These are phyloP conservation scores for Gamarada debralockiae DNA, from an alignment of 495 filamentous ascomycete species.

Conservation along the genomic window DNA sequence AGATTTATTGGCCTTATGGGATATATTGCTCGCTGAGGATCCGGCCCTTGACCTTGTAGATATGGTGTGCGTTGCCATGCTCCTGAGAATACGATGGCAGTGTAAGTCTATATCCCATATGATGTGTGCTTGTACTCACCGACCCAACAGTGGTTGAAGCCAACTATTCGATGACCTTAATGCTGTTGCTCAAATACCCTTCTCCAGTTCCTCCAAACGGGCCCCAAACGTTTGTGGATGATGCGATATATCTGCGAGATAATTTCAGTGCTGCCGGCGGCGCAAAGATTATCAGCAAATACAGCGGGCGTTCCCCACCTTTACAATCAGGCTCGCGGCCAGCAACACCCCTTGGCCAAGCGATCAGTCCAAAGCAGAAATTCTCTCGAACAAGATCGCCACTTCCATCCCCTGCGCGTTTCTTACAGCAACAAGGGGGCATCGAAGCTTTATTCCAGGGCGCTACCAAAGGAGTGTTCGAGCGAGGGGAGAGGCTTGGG, in stretches of 20 bases:
- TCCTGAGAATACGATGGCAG: conserved; percentile 88
- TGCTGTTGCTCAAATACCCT: conserved; percentile 78
- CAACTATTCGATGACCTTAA: conserved; percentile 81
- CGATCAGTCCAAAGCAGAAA: conserved; percentile 12
- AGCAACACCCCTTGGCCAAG: conserved; percentile 30
- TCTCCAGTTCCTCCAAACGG: conserved; percentile 56
- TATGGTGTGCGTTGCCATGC: conserved; percentile 88
- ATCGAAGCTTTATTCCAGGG: conserved; percentile 81
- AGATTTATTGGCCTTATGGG: conserved; percentile 81
- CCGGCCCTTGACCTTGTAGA: conserved; percentile 79
- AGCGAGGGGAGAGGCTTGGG: conserved; percentile 79
- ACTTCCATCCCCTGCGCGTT: conserved; percentile 52
- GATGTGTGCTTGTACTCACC: conserved; percentile 2
- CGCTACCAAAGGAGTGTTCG: conserved; percentile 78
- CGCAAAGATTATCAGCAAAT: conserved; percentile 72
- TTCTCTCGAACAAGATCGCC: conserved; percentile 36
- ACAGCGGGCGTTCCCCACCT: conserved; percentile 65
- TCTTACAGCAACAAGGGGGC: conserved; percentile 56
- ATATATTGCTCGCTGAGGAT: conserved; percentile 86
- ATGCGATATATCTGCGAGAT: conserved; percentile 79
- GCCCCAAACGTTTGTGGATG: conserved; percentile 75
- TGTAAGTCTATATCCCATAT: conserved; percentile 41
- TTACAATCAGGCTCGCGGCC: conserved; percentile 30
- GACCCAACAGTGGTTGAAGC: conserved; percentile 65
- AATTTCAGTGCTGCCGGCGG: conserved; percentile 74